These are phyloP conservation scores for Sporothrix globosa DNA, from an alignment of 2,329 filamentous ascomycete genomes.

Conservation along the genomic window DNA sequence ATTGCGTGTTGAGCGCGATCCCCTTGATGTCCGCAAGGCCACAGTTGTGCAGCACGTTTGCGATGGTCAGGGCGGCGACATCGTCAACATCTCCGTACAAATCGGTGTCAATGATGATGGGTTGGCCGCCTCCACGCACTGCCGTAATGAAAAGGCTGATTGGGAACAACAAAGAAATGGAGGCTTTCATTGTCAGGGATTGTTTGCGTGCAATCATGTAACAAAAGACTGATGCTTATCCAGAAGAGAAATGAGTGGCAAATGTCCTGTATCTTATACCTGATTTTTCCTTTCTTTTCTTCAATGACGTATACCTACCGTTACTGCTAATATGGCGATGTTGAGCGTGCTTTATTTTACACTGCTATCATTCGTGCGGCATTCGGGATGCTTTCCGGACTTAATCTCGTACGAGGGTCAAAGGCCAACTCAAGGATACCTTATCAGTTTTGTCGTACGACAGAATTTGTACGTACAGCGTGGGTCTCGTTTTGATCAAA, in stretches of 20 bases:
- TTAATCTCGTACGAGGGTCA: conserved; percentile 16
- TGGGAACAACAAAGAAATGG: conserved; percentile 9
- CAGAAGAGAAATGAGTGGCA: conserved; percentile 18
- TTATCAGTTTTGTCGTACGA: conserved; percentile 18
- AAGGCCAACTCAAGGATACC: conserved; percentile 3
- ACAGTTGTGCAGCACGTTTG: conserved; percentile 28
- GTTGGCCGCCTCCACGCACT: conserved; percentile 36
- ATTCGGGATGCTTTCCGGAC: conserved; percentile 13
- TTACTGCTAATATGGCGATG: conserved; percentile 16
- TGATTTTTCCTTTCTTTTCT: conserved; percentile 10
- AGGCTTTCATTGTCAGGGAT: conserved; percentile 4
- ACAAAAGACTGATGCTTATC: conserved; percentile 13
- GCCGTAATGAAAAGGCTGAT: conserved; percentile 14
- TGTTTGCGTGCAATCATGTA: conserved; percentile 13
- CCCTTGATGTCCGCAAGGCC: conserved; percentile 43
- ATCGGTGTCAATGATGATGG: conserved; percentile 53
- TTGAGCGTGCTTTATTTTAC: conserved; percentile 15
- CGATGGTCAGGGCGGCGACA: conserved; percentile 34
- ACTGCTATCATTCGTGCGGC: conserved; percentile 12
- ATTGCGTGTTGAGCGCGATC: conserved; percentile 49
- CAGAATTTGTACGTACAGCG: conserved; percentile 8
- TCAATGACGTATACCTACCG: conserved; percentile 14
- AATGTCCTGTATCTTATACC: conserved; percentile 17
- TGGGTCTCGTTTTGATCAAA: conserved; percentile 12
- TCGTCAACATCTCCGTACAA: conserved; percentile 54